Evolutionary conservation across 2,329 filamentous ascomycete genomes (phyloP).

Genomic region (Aspergillus tamarii): DNA sequence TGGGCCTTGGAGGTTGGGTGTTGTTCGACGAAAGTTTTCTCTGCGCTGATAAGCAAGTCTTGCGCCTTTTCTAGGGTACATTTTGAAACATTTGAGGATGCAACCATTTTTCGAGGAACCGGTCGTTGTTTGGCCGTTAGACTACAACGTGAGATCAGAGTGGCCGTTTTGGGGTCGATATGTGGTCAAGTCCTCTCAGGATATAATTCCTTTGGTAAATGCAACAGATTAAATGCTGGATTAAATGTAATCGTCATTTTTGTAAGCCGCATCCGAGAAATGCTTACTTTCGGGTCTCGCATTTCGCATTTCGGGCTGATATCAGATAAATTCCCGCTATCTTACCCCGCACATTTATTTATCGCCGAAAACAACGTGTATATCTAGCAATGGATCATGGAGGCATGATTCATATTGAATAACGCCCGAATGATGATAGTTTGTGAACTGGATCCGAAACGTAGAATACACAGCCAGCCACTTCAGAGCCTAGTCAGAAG

Average conservation of each 20-base stretch:
- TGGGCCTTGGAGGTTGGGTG: slow-evolving; percentile 15
- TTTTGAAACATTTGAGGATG: too few relatives aligned
- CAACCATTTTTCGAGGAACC: background rate
- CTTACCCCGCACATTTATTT: background rate
- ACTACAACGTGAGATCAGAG: too few relatives aligned
- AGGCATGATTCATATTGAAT: background rate
- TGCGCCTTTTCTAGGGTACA: background rate
- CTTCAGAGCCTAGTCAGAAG: too few relatives aligned
- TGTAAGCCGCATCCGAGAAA: background rate
- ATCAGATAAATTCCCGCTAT: too few relatives aligned
- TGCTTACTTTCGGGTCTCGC: background rate
- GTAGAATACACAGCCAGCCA: too few relatives aligned
- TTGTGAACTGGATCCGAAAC: too few relatives aligned
- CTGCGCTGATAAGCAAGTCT: background rate
- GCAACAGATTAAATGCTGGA: too few relatives aligned
- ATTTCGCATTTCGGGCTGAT: background rate
- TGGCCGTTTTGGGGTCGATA: too few relatives aligned
- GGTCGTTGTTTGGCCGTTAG: background rate
- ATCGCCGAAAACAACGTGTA: background rate
- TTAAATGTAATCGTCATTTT: too few relatives aligned
- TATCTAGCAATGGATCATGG: background rate
- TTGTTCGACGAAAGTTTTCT: background rate
- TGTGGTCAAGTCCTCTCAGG: too few relatives aligned
- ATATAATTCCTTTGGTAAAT: too few relatives aligned
- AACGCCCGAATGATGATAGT: too few relatives aligned